Evolutionary conservation across 495 filamentous ascomycete species (phyloP).

Genomic region (Lentithecium fluviatile): DNA sequence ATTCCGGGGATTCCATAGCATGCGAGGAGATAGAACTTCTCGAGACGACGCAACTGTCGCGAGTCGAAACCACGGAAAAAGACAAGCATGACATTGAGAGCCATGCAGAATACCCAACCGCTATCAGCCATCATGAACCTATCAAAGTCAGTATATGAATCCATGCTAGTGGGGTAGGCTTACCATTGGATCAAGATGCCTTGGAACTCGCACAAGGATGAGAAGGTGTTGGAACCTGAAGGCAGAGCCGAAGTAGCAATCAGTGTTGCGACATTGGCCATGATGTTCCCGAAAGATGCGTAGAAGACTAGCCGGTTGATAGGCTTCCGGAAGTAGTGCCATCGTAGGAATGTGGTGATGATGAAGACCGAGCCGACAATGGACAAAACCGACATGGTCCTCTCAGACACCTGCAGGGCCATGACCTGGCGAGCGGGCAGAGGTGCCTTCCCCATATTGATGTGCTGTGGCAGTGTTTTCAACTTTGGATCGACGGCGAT

Average conservation of each 20-base stretch:
- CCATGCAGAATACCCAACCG: slow-evolving; percentile 65
- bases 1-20: slow-evolving; percentile 79
- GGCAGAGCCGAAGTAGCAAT: slow-evolving; percentile 59
- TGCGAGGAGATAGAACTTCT: slow-evolving; percentile 66
- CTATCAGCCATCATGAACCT: slow-evolving; percentile 28
- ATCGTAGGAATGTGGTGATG: slow-evolving; percentile 65
- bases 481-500: background rate
- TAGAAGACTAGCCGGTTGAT: slow-evolving; percentile 87
- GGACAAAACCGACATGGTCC: slow-evolving; percentile 67
- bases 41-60: slow-evolving; percentile 63
- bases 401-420: slow-evolving; percentile 63
- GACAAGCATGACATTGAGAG: slow-evolving; percentile 81
- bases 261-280: slow-evolving; percentile 76
- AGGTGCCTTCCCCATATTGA: background rate
- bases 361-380: slow-evolving; percentile 72
- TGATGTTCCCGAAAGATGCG: slow-evolving; percentile 79
- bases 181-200: slow-evolving; percentile 75
- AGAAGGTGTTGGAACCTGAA: slow-evolving; percentile 41
- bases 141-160: background rate
- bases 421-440: slow-evolving; percentile 9
- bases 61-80: slow-evolving; percentile 77
- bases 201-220: slow-evolving; percentile 70
- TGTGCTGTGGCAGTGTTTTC: background rate
- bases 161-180: slow-evolving; percentile 20
- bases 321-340: slow-evolving; percentile 69